Evolutionary conservation across 768 basidiomycete species (phyloP), one percentile per base, ranked within the genome.

Genomic region (Kwoniella sp.): DNA sequence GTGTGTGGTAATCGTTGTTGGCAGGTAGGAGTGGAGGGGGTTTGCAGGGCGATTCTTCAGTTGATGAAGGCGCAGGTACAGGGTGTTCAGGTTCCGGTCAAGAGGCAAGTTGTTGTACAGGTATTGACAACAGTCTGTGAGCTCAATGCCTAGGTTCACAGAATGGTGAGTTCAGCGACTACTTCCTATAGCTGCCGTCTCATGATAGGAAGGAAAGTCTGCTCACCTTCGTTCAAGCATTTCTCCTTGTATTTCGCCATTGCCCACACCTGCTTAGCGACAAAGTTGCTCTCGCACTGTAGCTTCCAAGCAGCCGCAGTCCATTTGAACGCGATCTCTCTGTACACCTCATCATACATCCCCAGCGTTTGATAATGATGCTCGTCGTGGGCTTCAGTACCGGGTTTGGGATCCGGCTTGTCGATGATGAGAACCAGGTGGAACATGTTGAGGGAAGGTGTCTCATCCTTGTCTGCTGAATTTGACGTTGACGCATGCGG

Each of bases 221-320:
- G 75, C 79, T 68, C 63, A 80, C 78, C 71, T 17, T 80, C 77
- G n/a, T 69, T 65, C 30, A 88, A 83, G 67, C 85, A 89, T 4
- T 85, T 84, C 52, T 95, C 93, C 69, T 89, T 88, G 54, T 93
- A 80, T 13, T 86, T 78, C 22, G 87, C 85, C 20, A 97, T 83
- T 13, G 82, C 79, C 61, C 90, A 90, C 31, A 90, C 90, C 76
- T 97, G 89, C 50, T 81, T 80, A 67, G 93, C 91, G 1, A 99
- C 90, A 80, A 90, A 97, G 74, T 90, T 89, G 31, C 87, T 87
- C 57, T 89, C 80, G 3, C 92, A 89, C 81, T 99, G 95, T 75
- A 96, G 89, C 76, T 92, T 90, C 71, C 89, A 94, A 50, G 97
- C 84, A 9, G 94, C 92, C 5, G 95, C 96, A 1, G 94, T 92